phyloP scores from a whole-genome alignment of 129 eudicot species.

The Oenanthe sinensis region DNA sequence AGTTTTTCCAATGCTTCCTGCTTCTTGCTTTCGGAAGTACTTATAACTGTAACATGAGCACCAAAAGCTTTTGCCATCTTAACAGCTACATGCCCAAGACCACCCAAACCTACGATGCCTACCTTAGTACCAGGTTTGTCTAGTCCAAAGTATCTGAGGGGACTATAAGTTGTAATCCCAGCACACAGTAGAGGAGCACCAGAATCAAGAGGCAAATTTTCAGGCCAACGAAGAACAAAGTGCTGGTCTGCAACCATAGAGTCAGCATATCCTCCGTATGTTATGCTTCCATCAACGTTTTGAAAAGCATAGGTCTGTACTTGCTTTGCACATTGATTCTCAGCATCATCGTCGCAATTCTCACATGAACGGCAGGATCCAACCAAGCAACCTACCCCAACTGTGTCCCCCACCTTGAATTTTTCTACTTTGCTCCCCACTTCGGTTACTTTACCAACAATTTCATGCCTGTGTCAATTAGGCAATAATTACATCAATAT shows the following conservation, averaged over 20 bases:
- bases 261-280: slow-evolving; percentile 62
- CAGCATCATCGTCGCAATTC: slow-evolving; percentile 30
- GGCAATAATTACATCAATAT: not conserved
- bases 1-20: slow-evolving; percentile 19
- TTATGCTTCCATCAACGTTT: slow-evolving; percentile 38
- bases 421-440: slow-evolving; percentile 62
- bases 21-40: slow-evolving; percentile 17
- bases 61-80: slow-evolving; percentile 29
- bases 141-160: slow-evolving; percentile 13
- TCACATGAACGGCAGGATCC: slow-evolving; percentile 57
- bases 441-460: slow-evolving; percentile 63
- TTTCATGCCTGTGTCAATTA: slow-evolving; percentile 44
- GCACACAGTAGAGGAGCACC: slow-evolving; percentile 26
- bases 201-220: slow-evolving; percentile 15
- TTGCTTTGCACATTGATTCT: slow-evolving; percentile 44
- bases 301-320: slow-evolving; percentile 21
- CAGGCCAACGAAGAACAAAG: slow-evolving; percentile 27
- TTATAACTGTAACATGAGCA: slow-evolving; percentile 18
- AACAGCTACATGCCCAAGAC: slow-evolving; percentile 27
- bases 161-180: slow-evolving; percentile 24
- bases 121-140: slow-evolving; percentile 17
- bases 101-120: slow-evolving; percentile 25
- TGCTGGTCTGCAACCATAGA: slow-evolving; percentile 48
- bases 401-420: slow-evolving; percentile 63
- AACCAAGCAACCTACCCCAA: slow-evolving; percentile 71